Base-by-base conservation (phyloP, 2,329 filamentous ascomycete species). In the Cladophialophora yegresii region DNA sequence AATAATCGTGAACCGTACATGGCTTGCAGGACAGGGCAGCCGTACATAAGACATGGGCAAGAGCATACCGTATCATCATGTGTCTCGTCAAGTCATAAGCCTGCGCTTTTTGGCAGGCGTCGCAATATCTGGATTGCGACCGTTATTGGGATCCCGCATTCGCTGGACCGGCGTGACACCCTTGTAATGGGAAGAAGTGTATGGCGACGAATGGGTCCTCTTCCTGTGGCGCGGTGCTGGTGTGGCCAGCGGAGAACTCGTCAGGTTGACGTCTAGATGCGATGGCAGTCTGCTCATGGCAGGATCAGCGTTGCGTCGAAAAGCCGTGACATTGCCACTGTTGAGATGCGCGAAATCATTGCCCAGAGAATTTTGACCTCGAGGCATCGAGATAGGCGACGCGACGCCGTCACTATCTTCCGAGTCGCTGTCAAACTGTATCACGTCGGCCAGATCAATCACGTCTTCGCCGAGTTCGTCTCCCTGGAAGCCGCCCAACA, bases 261-360 rank as follows among this genome's bases (percentile, higher is more conserved):
- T 63, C 30, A 63, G 50, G 32, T 65, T 61, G 40, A 67, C 47
- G 20, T 66, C 78, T 75, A 7, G 78, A 76, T 76, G 80, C 76
- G 67, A 79, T 76, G 69, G 80, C 76, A 55, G 76, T 74, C 67
- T 80, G 76, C 62, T 79, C 77, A 28, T 78, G 28, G 68, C 61
- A 81, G 77, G 71, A 81, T 77, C 72, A 80, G 72, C 65, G 67
- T 84, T 84, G 49, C 79, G 81, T 62, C 90, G 90, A 81, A 95
- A 96, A 0, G 90, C 89, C 43, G 89, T 89, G 40, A 95, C 90
- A 13, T 89, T 85, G 62, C 87, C 85, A 69, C 86, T 85, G 71
- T 89, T 87, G 45, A 92, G 85, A 69, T 66, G 59, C 4, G 66
- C 49, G 50, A 66, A 62, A 28, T 63, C 58, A 45, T 63, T 64